Base-by-base conservation (phyloP, 495 filamentous ascomycete species). In the Penicillium crystallinum region DNA sequence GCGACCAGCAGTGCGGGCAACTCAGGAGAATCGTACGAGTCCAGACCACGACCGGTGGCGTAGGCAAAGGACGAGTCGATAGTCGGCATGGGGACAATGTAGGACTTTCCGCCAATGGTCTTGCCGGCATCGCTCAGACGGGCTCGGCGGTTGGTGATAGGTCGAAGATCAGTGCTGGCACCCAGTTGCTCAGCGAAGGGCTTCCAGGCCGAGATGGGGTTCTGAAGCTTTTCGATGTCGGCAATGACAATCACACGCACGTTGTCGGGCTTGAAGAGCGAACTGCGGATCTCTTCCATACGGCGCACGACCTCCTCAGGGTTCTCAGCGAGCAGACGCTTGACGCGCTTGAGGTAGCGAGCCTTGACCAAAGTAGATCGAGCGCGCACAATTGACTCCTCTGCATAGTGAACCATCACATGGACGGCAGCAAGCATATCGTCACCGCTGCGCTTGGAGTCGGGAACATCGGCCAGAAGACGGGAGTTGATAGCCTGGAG, bases 21-120 rank as follows among this genome's bases (percentile, higher is more conserved):
- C 21, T 78, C 76, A 1, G 90, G 89, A 58, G 96, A 84, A 36
- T 80, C 76, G 61, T 86, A 90, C 1, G 83, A 87, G 37, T 80
- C 75, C 2, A 91, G 81, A 35, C 93, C 93, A 17, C 78, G 78
- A 37, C 81, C 80, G 15, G 88, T 86, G 52, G 87, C 81, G 37
- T 91, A 78, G 23, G 84, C 85, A 74, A 87, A 97, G 3, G 89
- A 95, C n/a, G 86, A 91, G 73, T 99, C 93, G 47, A 96, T 87
- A 6, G 91, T 89, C 1, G 88, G 82, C 81, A 99, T 88, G 14
- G 92, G 91, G 19, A 99, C 81, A 41, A 99, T 77, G 52, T 88
- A 87, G 8, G 87, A 83, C 41, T 85, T 71, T 31, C 79, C 74
- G 14, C 92, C 92, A 12, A 91, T 84, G 6, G 78, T 80, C 34